Evolutionary conservation across 2,329 filamentous ascomycete genomes (phyloP).

Genomic region (Fusarium fujikuroi): DNA sequence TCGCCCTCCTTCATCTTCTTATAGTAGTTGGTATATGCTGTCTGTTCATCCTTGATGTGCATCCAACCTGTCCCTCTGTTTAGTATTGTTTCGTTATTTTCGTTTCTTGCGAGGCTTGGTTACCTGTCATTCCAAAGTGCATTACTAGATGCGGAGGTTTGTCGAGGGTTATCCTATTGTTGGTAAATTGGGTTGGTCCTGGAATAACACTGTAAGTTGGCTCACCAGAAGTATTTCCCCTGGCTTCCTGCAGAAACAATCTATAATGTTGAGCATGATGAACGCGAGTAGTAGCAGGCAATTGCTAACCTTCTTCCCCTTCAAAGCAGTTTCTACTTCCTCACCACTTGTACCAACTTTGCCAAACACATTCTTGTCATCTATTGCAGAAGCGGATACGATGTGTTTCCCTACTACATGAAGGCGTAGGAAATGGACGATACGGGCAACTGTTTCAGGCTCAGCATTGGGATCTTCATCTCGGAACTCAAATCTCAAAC

Average conservation of each 20-base stretch:
- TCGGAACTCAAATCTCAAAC: constrained; percentile 8
- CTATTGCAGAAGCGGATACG: constrained; percentile 72
- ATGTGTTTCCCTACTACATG: constrained; percentile 88
- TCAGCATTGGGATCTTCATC: constrained; percentile 1
- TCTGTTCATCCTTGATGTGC: constrained; percentile 82
- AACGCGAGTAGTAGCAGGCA: no score
- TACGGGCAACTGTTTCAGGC: constrained; percentile 73
- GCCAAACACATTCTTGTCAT: constrained; percentile 88
- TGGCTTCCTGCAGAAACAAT: constrained; percentile 79
- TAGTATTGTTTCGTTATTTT: not conserved
- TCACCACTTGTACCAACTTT: constrained; percentile 85
- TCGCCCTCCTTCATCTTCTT: constrained; percentile 72
- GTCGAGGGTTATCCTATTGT: constrained; percentile 65
- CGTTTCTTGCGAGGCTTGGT: constrained; percentile 44
- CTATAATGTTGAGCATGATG: constrained; percentile 40
- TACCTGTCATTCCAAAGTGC: constrained; percentile 82
- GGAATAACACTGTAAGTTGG: not conserved
- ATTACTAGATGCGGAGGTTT: constrained; percentile 87
- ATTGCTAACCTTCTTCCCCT: constrained; percentile 70
- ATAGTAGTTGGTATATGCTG: constrained; percentile 85
- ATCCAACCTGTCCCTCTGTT: constrained; percentile 72
- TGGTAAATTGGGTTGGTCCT: not conserved
- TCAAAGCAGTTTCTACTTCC: constrained; percentile 78
- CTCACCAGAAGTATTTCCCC: constrained; percentile 94
- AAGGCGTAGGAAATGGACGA: constrained; percentile 85